These are phyloP conservation scores for Fraxinus sp. DNA, from an alignment of 305 asterid species.

Conservation along the genomic window DNA sequence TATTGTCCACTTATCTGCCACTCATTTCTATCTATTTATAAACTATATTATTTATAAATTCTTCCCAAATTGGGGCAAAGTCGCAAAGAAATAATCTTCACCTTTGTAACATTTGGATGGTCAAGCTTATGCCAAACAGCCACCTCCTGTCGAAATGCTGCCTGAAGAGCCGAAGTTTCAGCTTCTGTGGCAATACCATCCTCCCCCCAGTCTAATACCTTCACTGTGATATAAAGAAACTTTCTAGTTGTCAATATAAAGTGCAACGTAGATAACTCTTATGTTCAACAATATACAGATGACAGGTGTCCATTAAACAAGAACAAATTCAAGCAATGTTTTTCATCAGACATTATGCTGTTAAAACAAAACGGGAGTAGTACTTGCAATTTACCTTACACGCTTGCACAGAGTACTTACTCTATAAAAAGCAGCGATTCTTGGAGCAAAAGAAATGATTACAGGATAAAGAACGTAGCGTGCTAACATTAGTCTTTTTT, in stretches of 20 bases:
- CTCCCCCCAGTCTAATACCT: conserved; percentile 85
- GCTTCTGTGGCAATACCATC: conserved; percentile 62
- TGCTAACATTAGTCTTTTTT: not conserved
- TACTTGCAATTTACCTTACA: not conserved
- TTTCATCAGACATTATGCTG: not conserved
- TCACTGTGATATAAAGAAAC: conserved; percentile 42
- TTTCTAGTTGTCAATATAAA: conserved; percentile 5
- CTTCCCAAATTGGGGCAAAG: not conserved
- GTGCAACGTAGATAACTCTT: not conserved
- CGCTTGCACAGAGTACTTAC: not conserved
- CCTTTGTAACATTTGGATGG: conserved; percentile 82
- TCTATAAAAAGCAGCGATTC: not conserved
- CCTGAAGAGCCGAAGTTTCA: conserved; percentile 57
- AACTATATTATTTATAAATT: not conserved
- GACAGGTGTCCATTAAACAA: not conserved
- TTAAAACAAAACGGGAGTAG: not conserved
- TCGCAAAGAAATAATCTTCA: conserved; percentile 18
- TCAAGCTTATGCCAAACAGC: conserved; percentile 83
- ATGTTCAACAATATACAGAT: not conserved
- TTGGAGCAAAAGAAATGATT: not conserved
- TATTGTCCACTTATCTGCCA: not conserved
- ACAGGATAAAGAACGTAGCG: not conserved
- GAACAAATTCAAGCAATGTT: not conserved
- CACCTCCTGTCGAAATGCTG: conserved; percentile 65
- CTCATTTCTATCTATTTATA: not conserved